Evolutionary conservation across 371 early-diverging fungal genomes (phyloP).

Genomic region (Batrachochytrium dendrobatidis): DNA sequence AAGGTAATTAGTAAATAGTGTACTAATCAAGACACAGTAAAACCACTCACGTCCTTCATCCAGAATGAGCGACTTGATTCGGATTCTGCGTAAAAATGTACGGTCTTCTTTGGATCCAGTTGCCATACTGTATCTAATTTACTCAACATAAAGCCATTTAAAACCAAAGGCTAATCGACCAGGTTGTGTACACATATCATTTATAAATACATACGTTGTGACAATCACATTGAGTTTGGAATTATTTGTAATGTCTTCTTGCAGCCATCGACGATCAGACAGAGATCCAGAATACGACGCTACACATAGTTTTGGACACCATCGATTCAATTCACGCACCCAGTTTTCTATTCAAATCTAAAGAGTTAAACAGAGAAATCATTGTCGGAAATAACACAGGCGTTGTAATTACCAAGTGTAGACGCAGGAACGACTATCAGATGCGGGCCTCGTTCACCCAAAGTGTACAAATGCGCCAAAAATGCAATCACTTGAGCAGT

Average conservation of each 20-base stretch:
- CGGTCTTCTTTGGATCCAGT: conserved; percentile 66
- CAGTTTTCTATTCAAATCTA: conserved; percentile 65
- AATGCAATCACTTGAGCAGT: conserved; percentile 92
- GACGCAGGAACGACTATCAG: conserved; percentile 85
- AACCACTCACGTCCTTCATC: conserved; percentile 79
- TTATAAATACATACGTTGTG: conserved; percentile 39
- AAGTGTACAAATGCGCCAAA: conserved; percentile 57
- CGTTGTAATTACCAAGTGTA: conserved; percentile 42
- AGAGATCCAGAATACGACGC: conserved; percentile 66
- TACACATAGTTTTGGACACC: conserved; percentile 62
- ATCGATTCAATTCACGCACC: conserved; percentile 71
- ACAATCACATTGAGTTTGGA: conserved; percentile 33
- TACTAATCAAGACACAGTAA: not conserved
- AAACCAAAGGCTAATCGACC: not conserved
- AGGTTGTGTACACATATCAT: too few species aligned
- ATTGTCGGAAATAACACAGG: not conserved
- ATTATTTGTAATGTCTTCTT: conserved; percentile 17
- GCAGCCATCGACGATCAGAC: conserved; percentile 53
- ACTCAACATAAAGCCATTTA: not conserved
- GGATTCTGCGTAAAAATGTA: conserved; percentile 54
- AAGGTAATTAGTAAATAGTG: not conserved
- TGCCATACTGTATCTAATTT: conserved; percentile 62
- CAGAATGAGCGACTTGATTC: conserved; percentile 62
- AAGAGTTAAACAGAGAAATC: too few species aligned
- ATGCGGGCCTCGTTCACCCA: conserved; percentile 60